Conservation (phyloP, 208 protist species). For the Vickermania spadyakhi region DNA sequence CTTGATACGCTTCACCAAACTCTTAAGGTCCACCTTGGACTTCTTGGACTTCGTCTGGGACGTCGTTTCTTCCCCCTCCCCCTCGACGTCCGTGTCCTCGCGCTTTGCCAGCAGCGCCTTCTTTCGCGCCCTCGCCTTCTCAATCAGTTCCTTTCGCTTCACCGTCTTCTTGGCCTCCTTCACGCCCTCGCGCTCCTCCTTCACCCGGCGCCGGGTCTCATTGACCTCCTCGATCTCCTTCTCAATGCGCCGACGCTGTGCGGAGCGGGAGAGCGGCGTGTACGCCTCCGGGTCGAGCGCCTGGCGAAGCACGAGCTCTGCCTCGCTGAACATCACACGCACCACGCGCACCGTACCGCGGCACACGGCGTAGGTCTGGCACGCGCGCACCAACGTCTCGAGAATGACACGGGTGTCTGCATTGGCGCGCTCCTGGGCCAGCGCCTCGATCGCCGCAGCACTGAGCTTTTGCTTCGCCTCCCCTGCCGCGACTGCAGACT, state of each 20-base stretch:
- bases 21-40: slow-evolving; percentile 9
- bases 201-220: slow-evolving; percentile 41
- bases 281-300: slow-evolving; percentile 36
- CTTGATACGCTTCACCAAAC: slow-evolving; percentile 2
- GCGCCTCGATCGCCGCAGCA: slow-evolving; percentile 8
- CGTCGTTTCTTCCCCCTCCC: slow-evolving; percentile 13
- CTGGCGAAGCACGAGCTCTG: slow-evolving; percentile 69
- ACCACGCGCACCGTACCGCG: slow-evolving; percentile 42
- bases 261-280: slow-evolving; percentile 25
- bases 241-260: slow-evolving; percentile 53
- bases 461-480: background rate
- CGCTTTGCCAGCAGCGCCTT: background rate
- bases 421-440: slow-evolving; percentile 17
- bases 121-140: slow-evolving; percentile 22
- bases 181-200: slow-evolving; percentile 32
- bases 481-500: background rate
- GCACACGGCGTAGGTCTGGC: slow-evolving; percentile 50
- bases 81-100: slow-evolving; percentile 6
- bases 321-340: slow-evolving; percentile 77
- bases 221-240: slow-evolving; percentile 72
- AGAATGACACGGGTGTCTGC: slow-evolving; percentile 32
- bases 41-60: slow-evolving; percentile 3
- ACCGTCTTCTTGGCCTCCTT: slow-evolving; percentile 16
- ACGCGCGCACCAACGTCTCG: slow-evolving; percentile 33
- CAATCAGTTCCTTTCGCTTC: slow-evolving; percentile 8